These are phyloP conservation scores for Chaetomidium leptoderma DNA, from an alignment of 495 filamentous ascomycete species.

Conservation along the genomic window DNA sequence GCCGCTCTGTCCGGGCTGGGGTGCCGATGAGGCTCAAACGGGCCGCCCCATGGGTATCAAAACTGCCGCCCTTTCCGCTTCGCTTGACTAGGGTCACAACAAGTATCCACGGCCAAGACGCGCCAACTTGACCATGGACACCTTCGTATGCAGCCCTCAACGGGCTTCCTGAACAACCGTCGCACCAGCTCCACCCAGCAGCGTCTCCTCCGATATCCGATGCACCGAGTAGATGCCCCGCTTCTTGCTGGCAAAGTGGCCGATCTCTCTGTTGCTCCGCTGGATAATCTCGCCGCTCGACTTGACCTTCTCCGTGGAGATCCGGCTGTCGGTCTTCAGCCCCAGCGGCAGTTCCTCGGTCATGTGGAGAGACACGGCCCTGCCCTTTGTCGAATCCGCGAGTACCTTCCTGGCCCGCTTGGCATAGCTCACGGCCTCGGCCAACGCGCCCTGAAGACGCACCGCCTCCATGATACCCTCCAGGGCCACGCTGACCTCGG, in stretches of 20 bases:
- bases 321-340: constrained; percentile 54
- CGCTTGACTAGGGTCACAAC: neutral
- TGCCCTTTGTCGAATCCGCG: constrained; percentile 13
- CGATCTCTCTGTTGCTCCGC: constrained; percentile 64
- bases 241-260: constrained; percentile 65
- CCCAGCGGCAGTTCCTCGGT: constrained; percentile 57
- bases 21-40: neutral
- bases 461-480: constrained; percentile 72
- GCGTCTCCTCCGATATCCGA: constrained; percentile 52
- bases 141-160: neutral
- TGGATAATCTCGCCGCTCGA: constrained; percentile 58
- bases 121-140: neutral
- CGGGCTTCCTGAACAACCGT: constrained; percentile 23
- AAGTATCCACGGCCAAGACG: neutral
- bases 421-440: constrained; percentile 65
- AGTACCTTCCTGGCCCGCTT: constrained; percentile 40
- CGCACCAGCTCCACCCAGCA: constrained; percentile 16
- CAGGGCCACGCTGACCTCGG: constrained; percentile 70
- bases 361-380: constrained; percentile 16
- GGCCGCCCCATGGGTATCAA: neutral
- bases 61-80: neutral
- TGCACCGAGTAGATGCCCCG: constrained; percentile 74
- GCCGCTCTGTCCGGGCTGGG: neutral
- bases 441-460: constrained; percentile 61
- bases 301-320: constrained; percentile 55